Percentiles rank a stretch among this genome's conserved stretches.
Conservation (phyloP, 1,284 basidiomycete genomes). For the Wallemia mellicola region DNA sequence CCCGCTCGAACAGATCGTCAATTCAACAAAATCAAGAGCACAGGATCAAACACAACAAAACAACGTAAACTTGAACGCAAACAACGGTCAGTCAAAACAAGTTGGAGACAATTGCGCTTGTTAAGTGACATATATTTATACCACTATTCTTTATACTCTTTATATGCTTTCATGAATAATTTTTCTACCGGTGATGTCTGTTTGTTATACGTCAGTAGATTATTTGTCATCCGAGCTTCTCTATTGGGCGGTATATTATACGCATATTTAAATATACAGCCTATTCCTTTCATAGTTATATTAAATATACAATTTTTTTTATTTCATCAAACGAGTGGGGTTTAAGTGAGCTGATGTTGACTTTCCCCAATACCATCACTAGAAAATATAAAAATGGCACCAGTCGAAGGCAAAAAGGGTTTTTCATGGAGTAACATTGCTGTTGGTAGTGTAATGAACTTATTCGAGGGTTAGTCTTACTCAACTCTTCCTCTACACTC, state of each 20-base stretch:
- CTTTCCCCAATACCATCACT: background rate
- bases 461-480: slow-evolving; percentile 3
- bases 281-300: background rate
- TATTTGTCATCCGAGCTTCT: too few relatives aligned
- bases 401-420: slow-evolving; percentile 66
- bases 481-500: slow-evolving; percentile 19
- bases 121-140: too few relatives aligned
- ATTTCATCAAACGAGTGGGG: background rate
- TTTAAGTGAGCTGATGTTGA: background rate
- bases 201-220: too few relatives aligned
- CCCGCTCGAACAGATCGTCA: slow-evolving; percentile 67
- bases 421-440: slow-evolving; percentile 98
- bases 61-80: background rate
- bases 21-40: background rate
- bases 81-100: background rate
- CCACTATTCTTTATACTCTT: too few relatives aligned
- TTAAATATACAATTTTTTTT: background rate
- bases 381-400: background rate
- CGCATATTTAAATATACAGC: too few relatives aligned
- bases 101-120: background rate
- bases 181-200: too few relatives aligned
- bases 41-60: background rate
- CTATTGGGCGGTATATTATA: too few relatives aligned
- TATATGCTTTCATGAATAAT: too few relatives aligned
- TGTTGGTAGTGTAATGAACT: slow-evolving; percentile 28